phyloP scores from a whole-genome alignment of 2,329 filamentous ascomycete genomes.

The Aspergillus sergii region DNA sequence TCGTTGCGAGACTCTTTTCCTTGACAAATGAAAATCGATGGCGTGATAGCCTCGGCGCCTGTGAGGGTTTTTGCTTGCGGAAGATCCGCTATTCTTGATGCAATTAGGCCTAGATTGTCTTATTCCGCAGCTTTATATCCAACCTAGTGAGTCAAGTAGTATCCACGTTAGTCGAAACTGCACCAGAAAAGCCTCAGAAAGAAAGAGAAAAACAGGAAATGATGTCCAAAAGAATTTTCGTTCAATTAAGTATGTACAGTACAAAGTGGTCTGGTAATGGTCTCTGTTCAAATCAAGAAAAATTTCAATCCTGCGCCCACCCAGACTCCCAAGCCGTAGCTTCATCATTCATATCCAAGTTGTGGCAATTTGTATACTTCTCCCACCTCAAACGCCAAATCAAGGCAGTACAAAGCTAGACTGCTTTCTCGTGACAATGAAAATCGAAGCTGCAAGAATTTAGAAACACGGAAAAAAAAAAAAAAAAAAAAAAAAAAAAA shows the following conservation, averaged over 20 bases:
- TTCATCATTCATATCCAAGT: conserved; percentile 21
- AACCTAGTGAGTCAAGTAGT: not conserved
- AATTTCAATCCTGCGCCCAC: conserved; percentile 5
- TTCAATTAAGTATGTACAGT: conserved; percentile 29
- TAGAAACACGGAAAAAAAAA: conserved; percentile 4
- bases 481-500: conserved; percentile 15
- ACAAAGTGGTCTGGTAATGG: conserved; percentile 21
- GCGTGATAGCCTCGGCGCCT: conserved; percentile 17
- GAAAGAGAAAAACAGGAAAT: not conserved
- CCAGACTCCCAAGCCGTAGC: conserved; percentile 25
- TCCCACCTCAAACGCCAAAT: conserved; percentile 19
- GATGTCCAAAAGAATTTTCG: conserved; percentile 6
- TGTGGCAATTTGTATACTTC: conserved; percentile 24
- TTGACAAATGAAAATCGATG: conserved; percentile 33
- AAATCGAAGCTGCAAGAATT: not conserved
- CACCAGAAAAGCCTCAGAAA: not conserved
- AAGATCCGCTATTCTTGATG: not conserved
- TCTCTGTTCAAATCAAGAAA: conserved; percentile 21
- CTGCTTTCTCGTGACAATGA: conserved; percentile 6
- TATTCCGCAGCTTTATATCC: not conserved
- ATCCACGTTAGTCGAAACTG: not conserved
- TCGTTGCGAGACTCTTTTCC: not conserved
- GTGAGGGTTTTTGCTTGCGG: not conserved
- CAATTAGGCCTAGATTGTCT: conserved; percentile 1
- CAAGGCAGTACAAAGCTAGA: conserved; percentile 7